Percentiles rank a stretch among this genome's conserved stretches.
Conservation (phyloP, 2,329 filamentous ascomycete species). For the Lasiodiplodia hormozganensis region DNA sequence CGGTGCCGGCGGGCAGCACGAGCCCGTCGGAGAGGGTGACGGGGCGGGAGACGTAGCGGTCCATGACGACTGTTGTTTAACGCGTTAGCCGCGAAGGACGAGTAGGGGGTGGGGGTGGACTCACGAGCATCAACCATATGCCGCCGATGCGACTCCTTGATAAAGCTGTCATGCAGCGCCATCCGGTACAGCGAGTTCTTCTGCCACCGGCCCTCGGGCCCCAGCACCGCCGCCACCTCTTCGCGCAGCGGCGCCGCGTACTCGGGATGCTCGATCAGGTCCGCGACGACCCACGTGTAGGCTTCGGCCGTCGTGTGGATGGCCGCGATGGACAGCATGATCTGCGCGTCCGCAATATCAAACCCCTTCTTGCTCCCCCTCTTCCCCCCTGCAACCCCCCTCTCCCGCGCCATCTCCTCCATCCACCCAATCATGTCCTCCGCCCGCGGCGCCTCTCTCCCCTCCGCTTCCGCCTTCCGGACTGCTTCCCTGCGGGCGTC, state of each 20-base stretch:
- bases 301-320: constrained; percentile 30
- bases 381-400: background rate
- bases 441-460: background rate
- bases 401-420: constrained; percentile 8
- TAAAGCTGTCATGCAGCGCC: constrained; percentile 32
- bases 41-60: background rate
- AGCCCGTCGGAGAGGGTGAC: constrained; percentile 19
- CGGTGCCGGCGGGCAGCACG: background rate
- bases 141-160: constrained; percentile 30
- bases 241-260: constrained; percentile 31
- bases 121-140: constrained; percentile 14
- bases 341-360: background rate
- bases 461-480: background rate
- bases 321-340: constrained; percentile 31
- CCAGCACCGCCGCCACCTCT: constrained; percentile 14
- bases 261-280: constrained; percentile 33
- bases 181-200: constrained; percentile 19
- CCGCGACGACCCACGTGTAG: background rate
- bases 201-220: background rate
- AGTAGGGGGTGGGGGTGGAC: background rate
- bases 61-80: constrained; percentile 5
- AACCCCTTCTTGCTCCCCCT: background rate
- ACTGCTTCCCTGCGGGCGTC: background rate
- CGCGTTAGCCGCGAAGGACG: too few relatives aligned
- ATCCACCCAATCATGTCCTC: constrained; percentile 11